Evolutionary conservation across 495 filamentous ascomycete species (phyloP).

Genomic region (Podospora conica): DNA sequence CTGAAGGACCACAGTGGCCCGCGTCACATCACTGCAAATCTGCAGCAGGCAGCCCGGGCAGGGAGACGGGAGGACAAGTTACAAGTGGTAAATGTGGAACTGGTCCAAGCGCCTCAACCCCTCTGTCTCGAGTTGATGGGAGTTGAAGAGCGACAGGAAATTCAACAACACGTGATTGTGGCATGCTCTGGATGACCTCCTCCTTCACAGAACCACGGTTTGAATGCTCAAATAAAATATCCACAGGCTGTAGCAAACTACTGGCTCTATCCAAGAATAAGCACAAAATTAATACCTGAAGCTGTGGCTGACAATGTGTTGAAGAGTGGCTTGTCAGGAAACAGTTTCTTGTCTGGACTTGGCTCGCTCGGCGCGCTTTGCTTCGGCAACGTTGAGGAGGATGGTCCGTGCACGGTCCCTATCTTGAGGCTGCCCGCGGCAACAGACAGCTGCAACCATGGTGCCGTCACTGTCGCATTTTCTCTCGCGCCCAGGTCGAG

Average conservation of each 20-base stretch:
- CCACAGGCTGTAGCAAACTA: neutral
- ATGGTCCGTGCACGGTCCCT: slow-evolving; percentile 15
- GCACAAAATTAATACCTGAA: neutral
- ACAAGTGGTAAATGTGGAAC: neutral
- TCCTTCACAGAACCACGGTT: neutral
- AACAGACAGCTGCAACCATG: slow-evolving; percentile 10
- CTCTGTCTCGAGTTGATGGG: neutral
- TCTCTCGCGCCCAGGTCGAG: slow-evolving; percentile 1
- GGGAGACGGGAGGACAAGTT: neutral
- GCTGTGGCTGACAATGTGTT: neutral
- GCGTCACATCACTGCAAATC: neutral
- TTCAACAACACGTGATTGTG: neutral
- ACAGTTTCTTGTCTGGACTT: neutral
- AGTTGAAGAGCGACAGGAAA: neutral
- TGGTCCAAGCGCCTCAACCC: slow-evolving; percentile 3
- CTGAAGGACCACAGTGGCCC: neutral
- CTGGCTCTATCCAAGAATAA: neutral
- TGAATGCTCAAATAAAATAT: too few species aligned
- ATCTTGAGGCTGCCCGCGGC: neutral
- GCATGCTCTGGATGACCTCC: neutral
- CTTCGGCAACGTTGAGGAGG: slow-evolving; percentile 5
- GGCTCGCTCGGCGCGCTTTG: slow-evolving; percentile 7
- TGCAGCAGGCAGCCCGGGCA: too few species aligned
- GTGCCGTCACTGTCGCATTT: slow-evolving; percentile 12
- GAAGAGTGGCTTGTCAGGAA: neutral